Evolutionary conservation across 164 flowering plant species (phyloP), one percentile per base, ranked within the genome.

Genomic region (Piper betle): DNA sequence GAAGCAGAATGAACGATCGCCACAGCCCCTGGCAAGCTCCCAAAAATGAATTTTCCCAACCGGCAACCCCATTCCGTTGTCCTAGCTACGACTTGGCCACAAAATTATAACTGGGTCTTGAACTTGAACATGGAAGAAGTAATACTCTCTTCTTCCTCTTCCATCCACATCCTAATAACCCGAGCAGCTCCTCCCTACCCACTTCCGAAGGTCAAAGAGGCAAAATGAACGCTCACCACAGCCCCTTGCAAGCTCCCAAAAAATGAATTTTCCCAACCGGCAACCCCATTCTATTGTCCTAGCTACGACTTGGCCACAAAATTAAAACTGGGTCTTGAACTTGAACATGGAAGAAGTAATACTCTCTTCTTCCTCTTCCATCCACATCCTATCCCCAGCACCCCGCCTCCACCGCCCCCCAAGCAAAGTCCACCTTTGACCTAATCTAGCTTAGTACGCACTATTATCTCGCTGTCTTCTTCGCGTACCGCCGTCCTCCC

Each of bases 381-480:
- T 52, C 9, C 19, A 55, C 17, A 33, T 55, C 25, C 6, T 6
- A 8, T 9, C 57, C 57, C n/a, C n/a, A n/a, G n/a, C n/a, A n/a
- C n/a, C n/a, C n/a, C n/a, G n/a, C n/a, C n/a, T n/a, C 33, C 25
- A 55, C 3, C 25, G 37, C 37, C 37, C 20, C 37, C 37, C 37
- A 7, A 55, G 9, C 12, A 33, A 55, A 55, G 58, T 55, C 58
- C 38, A 55, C 39, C 39, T 55, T 55, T 55, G 58, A 55, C 58
- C 58, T 20, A 20, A 13, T 7, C 12, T 7, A 37, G 8, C 58
- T 10, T 25, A 20, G 12, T 9, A 41, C 43, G 4, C 43, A 4
- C 9, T 9, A 8, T 43, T 8, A 2, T 43, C 10, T 10, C 50
- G 8, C 12, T 43, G 8, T 43, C 50, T 43, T 43, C 50, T 20